These are phyloP conservation scores for Clarireedia paspali DNA, from an alignment of 2,329 filamentous ascomycete species.

Conservation along the genomic window DNA sequence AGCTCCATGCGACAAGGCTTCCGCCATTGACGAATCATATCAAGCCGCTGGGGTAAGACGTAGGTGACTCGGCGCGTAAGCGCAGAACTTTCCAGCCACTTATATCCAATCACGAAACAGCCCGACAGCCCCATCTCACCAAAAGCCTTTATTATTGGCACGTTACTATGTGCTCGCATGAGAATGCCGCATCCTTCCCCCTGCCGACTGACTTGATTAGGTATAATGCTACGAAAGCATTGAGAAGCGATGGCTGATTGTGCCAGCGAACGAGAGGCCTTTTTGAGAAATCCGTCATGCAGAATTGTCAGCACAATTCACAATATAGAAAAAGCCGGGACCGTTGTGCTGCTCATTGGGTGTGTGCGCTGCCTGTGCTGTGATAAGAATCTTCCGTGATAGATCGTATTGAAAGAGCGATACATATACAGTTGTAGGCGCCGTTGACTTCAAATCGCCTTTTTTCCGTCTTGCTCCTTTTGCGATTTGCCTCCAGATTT, in stretches of 20 bases:
- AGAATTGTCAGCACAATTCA: constrained; percentile 25
- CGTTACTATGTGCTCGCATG: neutral
- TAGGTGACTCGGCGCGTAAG: constrained; percentile 20
- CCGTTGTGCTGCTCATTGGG: constrained; percentile 23
- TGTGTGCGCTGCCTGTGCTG: constrained; percentile 12
- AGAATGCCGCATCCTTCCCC: constrained; percentile 1
- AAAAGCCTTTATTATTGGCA: constrained; percentile 13
- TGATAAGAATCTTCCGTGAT: constrained; percentile 17
- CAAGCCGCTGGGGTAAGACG: constrained; percentile 7
- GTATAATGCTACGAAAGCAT: neutral
- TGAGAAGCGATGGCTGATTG: neutral
- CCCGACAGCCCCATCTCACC: constrained; percentile 8
- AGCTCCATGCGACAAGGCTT: neutral
- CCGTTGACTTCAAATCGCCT: constrained; percentile 16
- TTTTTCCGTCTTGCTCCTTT: constrained; percentile 21
- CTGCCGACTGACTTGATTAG: neutral
- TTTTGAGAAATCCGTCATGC: constrained; percentile 20
- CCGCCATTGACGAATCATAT: constrained; percentile 19
- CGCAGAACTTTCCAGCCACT: constrained; percentile 8
- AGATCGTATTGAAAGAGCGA: constrained; percentile 9
- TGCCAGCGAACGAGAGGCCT: neutral
- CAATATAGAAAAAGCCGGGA: constrained; percentile 14
- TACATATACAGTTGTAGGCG: constrained; percentile 29
- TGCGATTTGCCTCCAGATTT: constrained; percentile 9
- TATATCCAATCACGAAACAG: constrained; percentile 16